Conservation (phyloP, 2,329 filamentous ascomycete genomes). For the Chrysoporthe austroafricana region DNA sequence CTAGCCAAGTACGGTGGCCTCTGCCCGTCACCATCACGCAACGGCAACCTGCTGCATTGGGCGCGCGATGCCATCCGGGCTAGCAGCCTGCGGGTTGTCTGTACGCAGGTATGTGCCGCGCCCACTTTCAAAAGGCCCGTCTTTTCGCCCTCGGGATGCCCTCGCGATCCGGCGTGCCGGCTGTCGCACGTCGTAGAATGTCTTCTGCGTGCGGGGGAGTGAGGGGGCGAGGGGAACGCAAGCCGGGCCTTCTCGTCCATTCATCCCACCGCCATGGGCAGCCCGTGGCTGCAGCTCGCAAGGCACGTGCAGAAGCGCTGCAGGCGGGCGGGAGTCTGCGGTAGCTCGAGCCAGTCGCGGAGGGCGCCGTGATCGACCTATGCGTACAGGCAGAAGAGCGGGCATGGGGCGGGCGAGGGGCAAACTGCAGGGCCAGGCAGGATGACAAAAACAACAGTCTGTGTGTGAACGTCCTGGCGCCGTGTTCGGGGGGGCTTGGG, state of each 20-base stretch:
- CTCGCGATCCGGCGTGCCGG: slow-evolving; percentile 3
- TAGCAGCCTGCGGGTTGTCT: neutral
- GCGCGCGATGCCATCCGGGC: neutral
- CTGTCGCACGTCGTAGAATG: neutral
- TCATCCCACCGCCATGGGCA: neutral
- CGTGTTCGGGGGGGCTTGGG: neutral
- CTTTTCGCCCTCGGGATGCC: neutral
- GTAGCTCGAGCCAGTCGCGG: slow-evolving; percentile 2
- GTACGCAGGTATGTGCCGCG: too few species aligned
- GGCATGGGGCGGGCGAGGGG: neutral
- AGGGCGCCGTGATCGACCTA: neutral
- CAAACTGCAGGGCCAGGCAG: too few species aligned
- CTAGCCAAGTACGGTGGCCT: neutral
- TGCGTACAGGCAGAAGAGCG: slow-evolving; percentile 11
- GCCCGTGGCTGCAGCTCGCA: neutral
- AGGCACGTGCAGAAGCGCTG: slow-evolving; percentile 5
- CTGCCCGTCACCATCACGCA: neutral
- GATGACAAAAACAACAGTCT: neutral
- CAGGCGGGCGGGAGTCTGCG: neutral
- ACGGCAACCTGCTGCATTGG: neutral
- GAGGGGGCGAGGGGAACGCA: neutral
- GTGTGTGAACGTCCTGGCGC: neutral
- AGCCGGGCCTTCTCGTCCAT: neutral
- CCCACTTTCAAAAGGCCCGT: too few species aligned
- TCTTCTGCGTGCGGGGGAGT: neutral